phyloP scores from a whole-genome alignment of 306 rosid genomes.

The Quercus suber region DNA sequence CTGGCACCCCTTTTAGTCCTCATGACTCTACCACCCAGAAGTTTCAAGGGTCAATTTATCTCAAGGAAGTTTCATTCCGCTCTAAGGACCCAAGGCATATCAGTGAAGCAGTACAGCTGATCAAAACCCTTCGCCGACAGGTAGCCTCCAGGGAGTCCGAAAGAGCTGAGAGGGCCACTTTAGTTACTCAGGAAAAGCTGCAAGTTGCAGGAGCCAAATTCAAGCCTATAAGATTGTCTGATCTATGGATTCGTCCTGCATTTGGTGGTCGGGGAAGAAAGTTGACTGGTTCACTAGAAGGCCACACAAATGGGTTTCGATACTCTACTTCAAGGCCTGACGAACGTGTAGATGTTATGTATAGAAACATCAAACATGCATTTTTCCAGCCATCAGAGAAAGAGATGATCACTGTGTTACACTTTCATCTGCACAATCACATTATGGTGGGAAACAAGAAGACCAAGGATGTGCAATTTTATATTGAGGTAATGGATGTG shows the following conservation, averaged over 20 bases:
- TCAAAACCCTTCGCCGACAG: conserved; percentile 79
- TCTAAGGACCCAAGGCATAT: conserved; percentile 90
- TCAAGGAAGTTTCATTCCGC: conserved; percentile 92
- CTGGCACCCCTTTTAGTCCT: conserved; percentile 88
- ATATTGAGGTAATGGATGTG: conserved; percentile 89
- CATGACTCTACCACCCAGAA: conserved; percentile 71
- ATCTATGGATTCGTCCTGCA: conserved; percentile 90
- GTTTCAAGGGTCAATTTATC: conserved; percentile 69
- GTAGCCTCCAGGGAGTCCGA: conserved; percentile 93
- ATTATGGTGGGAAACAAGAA: conserved; percentile 96
- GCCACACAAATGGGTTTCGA: conserved; percentile 87
- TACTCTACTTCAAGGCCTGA: conserved; percentile 81
- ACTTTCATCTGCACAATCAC: conserved; percentile 91
- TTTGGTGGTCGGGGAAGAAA: conserved; percentile 97
- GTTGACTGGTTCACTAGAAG: conserved; percentile 85
- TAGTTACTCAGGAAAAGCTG: conserved; percentile 92
- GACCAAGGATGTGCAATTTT: conserved; percentile 92
- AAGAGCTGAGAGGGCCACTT: conserved; percentile 95
- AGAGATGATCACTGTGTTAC: conserved; percentile 93
- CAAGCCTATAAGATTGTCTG: conserved; percentile 78
- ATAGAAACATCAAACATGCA: conserved; percentile 82
- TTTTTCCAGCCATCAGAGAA: conserved; percentile 98
- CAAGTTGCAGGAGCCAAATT: conserved; percentile 84
- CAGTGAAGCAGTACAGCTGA: conserved; percentile 79
- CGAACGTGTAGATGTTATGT: conserved; percentile 86